Evolutionary conservation across 2,329 filamentous ascomycete genomes (phyloP), one percentile per base, ranked within the genome.

Genomic region (Colletotrichum tropicale): DNA sequence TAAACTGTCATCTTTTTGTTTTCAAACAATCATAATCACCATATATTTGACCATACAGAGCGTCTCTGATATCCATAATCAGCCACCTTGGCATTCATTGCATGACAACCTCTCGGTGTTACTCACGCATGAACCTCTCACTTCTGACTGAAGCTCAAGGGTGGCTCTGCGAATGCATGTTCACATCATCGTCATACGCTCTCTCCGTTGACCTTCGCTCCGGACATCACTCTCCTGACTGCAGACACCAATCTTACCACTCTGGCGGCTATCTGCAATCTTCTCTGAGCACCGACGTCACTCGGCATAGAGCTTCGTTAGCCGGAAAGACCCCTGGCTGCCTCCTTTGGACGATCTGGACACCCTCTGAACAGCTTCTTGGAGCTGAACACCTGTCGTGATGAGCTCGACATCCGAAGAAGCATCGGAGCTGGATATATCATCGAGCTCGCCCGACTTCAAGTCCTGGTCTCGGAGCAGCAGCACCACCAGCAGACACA

Each of bases 241-340:
- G 58, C 34, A 28, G 64, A 60, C 18, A 43, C 18, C 55, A 24
- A 6, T 62, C 26, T 32, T 43, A 24, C 18, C 21, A 26, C 26
- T n/a, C 65, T 18, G 34, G 66, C 69, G 69, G 73, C 73, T 75
- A 75, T 75, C 38, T 75, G 43, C 16, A 13, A 12, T 60, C 21
- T 34, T 32, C 30, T 32, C 26, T 9, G 18, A 32, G 21, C 9
- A 26, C 13, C 72, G 61, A 75, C 69, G 72, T 75, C 72, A 75
- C 69, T 43, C 24, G 16, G 55, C 60, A 70, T 38, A 30, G 32
- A 36, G 15, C 8, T 38, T 38, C 34, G 34, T 61, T 43, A 26
- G 62, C 36, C 15, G 15, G 24, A 55, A 16, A 15, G 16, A 18
- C 61, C 36, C 36, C 38, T 65, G 62, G 26, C 56, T 36, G 36